Evolutionary conservation across 1,139 yeast species (phyloP).

Genomic region (Entelexis sorbosivorans): DNA sequence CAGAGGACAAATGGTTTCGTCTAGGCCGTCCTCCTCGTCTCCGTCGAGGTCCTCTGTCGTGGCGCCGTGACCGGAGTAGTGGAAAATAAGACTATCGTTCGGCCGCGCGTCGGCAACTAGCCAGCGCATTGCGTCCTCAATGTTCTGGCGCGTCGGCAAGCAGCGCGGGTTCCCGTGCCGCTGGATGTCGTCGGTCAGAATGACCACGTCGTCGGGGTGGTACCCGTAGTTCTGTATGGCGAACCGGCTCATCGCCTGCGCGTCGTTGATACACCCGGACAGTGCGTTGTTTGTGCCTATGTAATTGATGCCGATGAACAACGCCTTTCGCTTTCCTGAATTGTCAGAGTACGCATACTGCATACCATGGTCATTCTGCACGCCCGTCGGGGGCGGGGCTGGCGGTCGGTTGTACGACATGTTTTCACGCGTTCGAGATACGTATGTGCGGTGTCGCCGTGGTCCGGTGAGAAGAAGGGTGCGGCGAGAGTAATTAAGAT

Average conservation of each 20-base stretch:
- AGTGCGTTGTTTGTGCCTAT: slow-evolving; percentile 59
- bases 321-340: slow-evolving; percentile 66
- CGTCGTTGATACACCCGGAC: slow-evolving; percentile 72
- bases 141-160: slow-evolving; percentile 68
- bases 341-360: slow-evolving; percentile 63
- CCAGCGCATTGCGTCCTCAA: slow-evolving; percentile 85
- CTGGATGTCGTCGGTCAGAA: slow-evolving; percentile 56
- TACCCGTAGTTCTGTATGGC: slow-evolving; percentile 51
- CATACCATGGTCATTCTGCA: slow-evolving; percentile 23
- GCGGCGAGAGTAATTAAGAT: neutral
- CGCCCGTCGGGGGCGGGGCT: slow-evolving; percentile 19
- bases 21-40: slow-evolving; percentile 83
- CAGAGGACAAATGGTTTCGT: slow-evolving; percentile 83
- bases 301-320: slow-evolving; percentile 79
- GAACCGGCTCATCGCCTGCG: slow-evolving; percentile 32
- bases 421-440: neutral
- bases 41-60: slow-evolving; percentile 69
- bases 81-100: slow-evolving; percentile 58
- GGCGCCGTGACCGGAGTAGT: slow-evolving; percentile 93
- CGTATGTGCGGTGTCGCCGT: neutral
- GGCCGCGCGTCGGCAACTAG: slow-evolving; percentile 70
- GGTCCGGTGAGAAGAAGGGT: neutral
- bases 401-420: slow-evolving; percentile 15
- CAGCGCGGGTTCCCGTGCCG: slow-evolving; percentile 40
- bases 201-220: slow-evolving; percentile 65